phyloP scores from a whole-genome alignment of 345 rosid genomes.

The Arabidopsis arenosa region DNA sequence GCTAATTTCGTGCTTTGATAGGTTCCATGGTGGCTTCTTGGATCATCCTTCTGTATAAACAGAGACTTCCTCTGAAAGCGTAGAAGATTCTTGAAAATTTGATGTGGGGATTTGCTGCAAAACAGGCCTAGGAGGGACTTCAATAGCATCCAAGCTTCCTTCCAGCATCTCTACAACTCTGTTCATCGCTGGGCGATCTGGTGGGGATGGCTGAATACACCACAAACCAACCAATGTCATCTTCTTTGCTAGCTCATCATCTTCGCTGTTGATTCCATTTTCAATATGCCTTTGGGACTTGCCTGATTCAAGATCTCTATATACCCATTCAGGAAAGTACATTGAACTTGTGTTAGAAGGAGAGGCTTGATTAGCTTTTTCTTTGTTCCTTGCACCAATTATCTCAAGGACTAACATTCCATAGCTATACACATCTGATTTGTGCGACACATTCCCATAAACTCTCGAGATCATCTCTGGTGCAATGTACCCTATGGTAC shows the following conservation, averaged over 20 bases:
- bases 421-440: constrained; percentile 55
- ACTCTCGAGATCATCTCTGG: constrained; percentile 33
- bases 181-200: constrained; percentile 32
- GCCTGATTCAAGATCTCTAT: constrained; percentile 33
- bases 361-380: not conserved
- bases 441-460: constrained; percentile 47
- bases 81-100: too few relatives aligned
- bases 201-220: constrained; percentile 46
- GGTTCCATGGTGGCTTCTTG: too few relatives aligned
- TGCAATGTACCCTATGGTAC: constrained; percentile 55
- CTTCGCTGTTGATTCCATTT: not conserved
- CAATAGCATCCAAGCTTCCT: constrained; percentile 8
- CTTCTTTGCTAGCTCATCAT: constrained; percentile 32
- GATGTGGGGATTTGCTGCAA: not conserved
- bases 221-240: constrained; percentile 41
- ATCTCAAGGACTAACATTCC: constrained; percentile 55
- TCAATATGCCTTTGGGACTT: not conserved
- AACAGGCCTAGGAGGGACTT: constrained; percentile 34
- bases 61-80: too few relatives aligned
- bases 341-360: constrained; percentile 35
- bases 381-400: constrained; percentile 36
- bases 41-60: too few relatives aligned
- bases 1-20: too few relatives aligned
- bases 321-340: constrained; percentile 47
- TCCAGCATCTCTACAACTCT: constrained; percentile 36